A percentile compares a stretch with the other conserved stretches of the same genome.
These are phyloP conservation scores for Fusarium tjaetaba DNA, from an alignment of 2,329 filamentous ascomycete species.

Conservation along the genomic window DNA sequence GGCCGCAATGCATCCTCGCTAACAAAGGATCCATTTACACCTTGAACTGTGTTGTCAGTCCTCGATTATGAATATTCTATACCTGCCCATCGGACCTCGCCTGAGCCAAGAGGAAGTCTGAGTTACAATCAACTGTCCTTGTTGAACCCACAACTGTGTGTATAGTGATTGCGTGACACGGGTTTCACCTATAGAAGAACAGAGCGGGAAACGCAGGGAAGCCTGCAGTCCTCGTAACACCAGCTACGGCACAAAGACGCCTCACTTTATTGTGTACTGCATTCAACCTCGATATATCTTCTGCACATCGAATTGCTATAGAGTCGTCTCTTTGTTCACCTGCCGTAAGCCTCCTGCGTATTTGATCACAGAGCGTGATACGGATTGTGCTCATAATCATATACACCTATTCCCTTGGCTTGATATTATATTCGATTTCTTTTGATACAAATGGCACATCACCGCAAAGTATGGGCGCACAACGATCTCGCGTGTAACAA, in stretches of 20 bases:
- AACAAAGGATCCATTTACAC: neutral
- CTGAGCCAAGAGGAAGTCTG: neutral
- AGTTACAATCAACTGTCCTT: neutral
- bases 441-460: neutral
- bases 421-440: neutral
- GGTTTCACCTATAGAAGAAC: constrained; percentile 18
- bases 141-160: neutral
- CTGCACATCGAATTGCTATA: neutral
- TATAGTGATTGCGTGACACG: constrained; percentile 12
- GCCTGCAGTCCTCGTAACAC: constrained; percentile 4
- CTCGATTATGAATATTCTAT: neutral
- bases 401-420: neutral
- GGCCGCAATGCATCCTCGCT: constrained; percentile 24
- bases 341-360: neutral
- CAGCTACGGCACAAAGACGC: neutral
- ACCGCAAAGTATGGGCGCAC: neutral
- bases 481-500: neutral
- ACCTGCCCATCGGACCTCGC: neutral
- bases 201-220: constrained; percentile 5
- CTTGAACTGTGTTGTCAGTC: neutral
- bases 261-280: neutral
- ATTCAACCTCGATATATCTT: neutral
- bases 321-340: neutral
- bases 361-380: neutral
- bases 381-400: constrained; percentile 8